Percentiles rank a stretch among this genome's conserved stretches.
Conservation (phyloP, 2,329 filamentous ascomycete genomes). For the Arthroderma uncinatum region DNA sequence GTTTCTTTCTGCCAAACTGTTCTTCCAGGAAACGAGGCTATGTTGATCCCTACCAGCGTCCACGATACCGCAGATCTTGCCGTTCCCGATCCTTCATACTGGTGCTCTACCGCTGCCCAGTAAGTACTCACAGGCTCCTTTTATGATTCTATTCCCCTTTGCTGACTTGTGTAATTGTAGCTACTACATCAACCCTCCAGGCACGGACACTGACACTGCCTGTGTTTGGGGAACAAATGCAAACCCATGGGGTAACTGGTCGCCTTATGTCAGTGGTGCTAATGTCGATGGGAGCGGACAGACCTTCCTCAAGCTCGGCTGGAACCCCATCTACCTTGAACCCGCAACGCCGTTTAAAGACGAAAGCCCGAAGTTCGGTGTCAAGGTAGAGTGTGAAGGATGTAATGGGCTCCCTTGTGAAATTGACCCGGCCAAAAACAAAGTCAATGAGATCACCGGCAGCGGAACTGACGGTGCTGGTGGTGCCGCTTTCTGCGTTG, state of each 20-base stretch:
- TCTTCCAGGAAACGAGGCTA: slow-evolving; percentile 66
- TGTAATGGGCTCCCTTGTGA: slow-evolving; percentile 67
- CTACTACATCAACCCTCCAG: slow-evolving; percentile 69
- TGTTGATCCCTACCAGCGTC: slow-evolving; percentile 69
- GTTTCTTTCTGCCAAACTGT: slow-evolving; percentile 72
- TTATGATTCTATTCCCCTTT: slow-evolving; percentile 1
- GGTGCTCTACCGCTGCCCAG: slow-evolving; percentile 63
- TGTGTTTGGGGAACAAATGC: slow-evolving; percentile 60
- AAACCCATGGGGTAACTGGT: slow-evolving; percentile 62
- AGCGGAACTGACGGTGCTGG: slow-evolving; percentile 52
- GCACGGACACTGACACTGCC: slow-evolving; percentile 46
- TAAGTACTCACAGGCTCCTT: slow-evolving; percentile 35
- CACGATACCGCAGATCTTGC: slow-evolving; percentile 48
- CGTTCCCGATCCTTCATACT: slow-evolving; percentile 59
- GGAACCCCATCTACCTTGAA: slow-evolving; percentile 63
- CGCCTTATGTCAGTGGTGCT: slow-evolving; percentile 62
- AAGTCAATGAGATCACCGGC: slow-evolving; percentile 50
- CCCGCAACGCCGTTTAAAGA: slow-evolving; percentile 42
- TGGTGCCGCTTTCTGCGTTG: slow-evolving; percentile 61
- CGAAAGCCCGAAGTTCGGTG: slow-evolving; percentile 52
- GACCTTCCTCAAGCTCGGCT: slow-evolving; percentile 65
- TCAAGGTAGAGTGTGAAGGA: slow-evolving; percentile 58
- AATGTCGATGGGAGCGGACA: slow-evolving; percentile 55
- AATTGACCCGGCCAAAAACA: slow-evolving; percentile 51
- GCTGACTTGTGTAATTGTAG: slow-evolving; percentile 31